A percentile compares a stretch with the other conserved stretches of the same genome.
Conservation (phyloP, 2,329 filamentous ascomycete species). For the Penicillium sp. region DNA sequence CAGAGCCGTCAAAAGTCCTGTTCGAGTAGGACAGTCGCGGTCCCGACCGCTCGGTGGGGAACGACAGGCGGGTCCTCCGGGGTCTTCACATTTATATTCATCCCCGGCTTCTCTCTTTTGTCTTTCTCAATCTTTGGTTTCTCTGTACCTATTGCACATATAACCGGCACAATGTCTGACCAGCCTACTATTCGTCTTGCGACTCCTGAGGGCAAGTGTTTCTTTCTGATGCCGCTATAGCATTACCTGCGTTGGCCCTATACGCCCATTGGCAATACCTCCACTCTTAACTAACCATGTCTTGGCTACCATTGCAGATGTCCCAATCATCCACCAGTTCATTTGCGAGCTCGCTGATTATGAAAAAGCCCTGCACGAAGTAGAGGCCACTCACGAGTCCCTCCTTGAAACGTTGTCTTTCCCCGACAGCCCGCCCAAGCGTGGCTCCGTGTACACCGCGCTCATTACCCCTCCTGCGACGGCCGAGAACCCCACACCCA, state of each 20-base stretch:
- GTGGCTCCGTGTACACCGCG: constrained; percentile 66
- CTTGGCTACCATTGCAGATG: constrained; percentile 58
- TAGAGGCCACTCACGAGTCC: constrained; percentile 68
- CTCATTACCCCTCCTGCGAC: constrained; percentile 51
- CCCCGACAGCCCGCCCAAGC: constrained; percentile 44
- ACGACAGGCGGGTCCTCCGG: too few relatives aligned
- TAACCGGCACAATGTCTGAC: constrained; percentile 24
- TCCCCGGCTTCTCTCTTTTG: constrained; percentile 5
- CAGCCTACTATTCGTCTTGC: constrained; percentile 36
- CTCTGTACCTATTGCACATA: too few relatives aligned
- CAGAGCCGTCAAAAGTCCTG: too few relatives aligned
- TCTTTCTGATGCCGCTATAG: too few relatives aligned
- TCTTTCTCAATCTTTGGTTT: too few relatives aligned
- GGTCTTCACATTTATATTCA: too few relatives aligned
- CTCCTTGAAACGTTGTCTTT: constrained; percentile 72
- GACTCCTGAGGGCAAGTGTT: constrained; percentile 32
- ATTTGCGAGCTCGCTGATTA: constrained; percentile 82
- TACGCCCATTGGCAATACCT: too few relatives aligned
- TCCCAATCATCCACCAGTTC: constrained; percentile 68
- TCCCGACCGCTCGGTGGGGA: too few relatives aligned
- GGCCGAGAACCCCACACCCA: constrained; percentile 28
- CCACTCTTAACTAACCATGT: constrained; percentile 10
- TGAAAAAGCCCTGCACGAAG: constrained; percentile 64
- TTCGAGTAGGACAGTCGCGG: too few relatives aligned
- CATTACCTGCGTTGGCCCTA: too few relatives aligned